Percentiles rank a stretch among this genome's conserved stretches.
These are phyloP conservation scores for Talaromyces sp. DNA, from an alignment of 2,329 filamentous ascomycete species.

Conservation along the genomic window DNA sequence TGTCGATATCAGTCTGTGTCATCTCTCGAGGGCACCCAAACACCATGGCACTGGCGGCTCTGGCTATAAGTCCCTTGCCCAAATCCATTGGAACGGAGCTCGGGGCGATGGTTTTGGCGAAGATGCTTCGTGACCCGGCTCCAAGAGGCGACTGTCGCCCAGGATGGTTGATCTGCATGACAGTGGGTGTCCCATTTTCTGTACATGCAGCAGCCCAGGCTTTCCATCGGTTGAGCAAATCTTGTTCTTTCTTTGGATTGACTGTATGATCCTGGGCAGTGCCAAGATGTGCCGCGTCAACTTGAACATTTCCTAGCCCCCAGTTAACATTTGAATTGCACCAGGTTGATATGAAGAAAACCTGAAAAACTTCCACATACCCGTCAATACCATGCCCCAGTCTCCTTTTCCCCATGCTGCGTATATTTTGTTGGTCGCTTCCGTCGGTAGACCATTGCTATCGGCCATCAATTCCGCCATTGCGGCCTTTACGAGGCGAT, in stretches of 20 bases:
- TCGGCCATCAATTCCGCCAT: conserved; percentile 8
- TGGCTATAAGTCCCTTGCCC: conserved; percentile 33
- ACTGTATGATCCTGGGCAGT: conserved; percentile 23
- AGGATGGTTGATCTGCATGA: conserved; percentile 43
- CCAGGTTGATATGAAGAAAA: not conserved
- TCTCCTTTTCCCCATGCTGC: conserved; percentile 44
- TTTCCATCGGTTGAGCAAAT: conserved; percentile 21
- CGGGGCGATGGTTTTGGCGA: conserved; percentile 30
- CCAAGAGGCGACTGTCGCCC: conserved; percentile 39
- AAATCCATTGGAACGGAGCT: conserved; percentile 35
- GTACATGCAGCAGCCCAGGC: conserved; percentile 27
- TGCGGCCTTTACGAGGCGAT: conserved; percentile 7
- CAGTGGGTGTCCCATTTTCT: conserved; percentile 33
- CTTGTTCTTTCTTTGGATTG: not conserved
- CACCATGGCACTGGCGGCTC: conserved; percentile 20
- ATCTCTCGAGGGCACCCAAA: conserved; percentile 54
- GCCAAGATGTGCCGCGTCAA: conserved; percentile 40
- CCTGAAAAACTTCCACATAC: conserved; percentile 19
- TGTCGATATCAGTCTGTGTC: conserved; percentile 49
- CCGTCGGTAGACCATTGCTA: not conserved
- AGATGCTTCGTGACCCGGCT: conserved; percentile 30
- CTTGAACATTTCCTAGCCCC: conserved; percentile 34
- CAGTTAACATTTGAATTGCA: not conserved
- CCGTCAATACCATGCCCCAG: conserved; percentile 41
- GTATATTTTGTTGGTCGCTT: conserved; percentile 32